Evolutionary conservation across 1,139 yeast genomes (phyloP), one percentile per base, ranked within the genome.

Genomic region (Lodderomyces beijingensis): DNA sequence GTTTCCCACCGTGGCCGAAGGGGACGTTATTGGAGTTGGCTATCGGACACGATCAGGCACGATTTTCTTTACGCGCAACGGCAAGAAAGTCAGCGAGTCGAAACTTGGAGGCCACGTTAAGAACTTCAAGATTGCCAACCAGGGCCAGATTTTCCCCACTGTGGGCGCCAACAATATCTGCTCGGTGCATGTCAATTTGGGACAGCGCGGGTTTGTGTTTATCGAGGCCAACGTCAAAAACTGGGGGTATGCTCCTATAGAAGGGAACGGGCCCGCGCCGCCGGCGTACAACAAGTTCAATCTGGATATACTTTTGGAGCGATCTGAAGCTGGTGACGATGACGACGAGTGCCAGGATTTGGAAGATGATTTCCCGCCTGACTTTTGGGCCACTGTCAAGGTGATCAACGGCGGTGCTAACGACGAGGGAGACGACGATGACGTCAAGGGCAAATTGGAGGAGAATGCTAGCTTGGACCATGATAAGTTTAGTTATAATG

Each of bases 21-120:
- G 85, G 22, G 88, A 79, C 47, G 80, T 79, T 19, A 62, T 79
- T 14, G 88, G 88, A 2, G 59, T 80, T 13, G 88, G 88, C 1
- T 73, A 78, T 43, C 62, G 82, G 43, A 69, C 75, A 3, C 59
- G 76, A 36, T 61, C 77, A 32, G 83, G 85, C 4, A 74, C 84
- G 0, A 63, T 79, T 0, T 79, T 79, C 44, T 79, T 79, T 59
- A 79, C 88, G 1, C 59, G 84, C 42, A 79, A 79, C 45, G 87
- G 87, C 18, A 79, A 78, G 50, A 79, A 78, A 48, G 53, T 79
- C 20, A 75, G 77, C 36, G 91, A 82, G 51, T 72, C 77, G 35
- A 66, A 72, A 33, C 55, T 80, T 17, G 89, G 89, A 3, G 91
- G 89, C 1, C 86, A 81, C 46, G 65, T 79, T 23, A 77, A 61